Base-by-base conservation (phyloP, 176 grass and related monocot species). In the Carex myosuroides region DNA sequence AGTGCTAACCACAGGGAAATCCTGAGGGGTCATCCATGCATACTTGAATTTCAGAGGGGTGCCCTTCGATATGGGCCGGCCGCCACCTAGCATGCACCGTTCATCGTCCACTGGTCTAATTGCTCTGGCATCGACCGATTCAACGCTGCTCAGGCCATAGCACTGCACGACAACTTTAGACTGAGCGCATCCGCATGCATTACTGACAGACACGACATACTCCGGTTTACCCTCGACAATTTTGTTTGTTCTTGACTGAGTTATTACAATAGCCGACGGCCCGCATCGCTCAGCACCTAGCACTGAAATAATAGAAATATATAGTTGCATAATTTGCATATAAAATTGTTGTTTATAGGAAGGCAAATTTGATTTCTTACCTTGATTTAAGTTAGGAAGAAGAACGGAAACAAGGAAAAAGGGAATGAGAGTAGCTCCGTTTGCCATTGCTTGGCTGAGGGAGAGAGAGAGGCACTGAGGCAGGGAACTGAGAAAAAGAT, bases 1-100 rank as follows among this genome's bases (percentile, higher is more conserved):
- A n/a, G 87, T 73, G 65, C 87, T 89, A 60, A 89, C 7, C 33
- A 89, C 83, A 85, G 87, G 83, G 29, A 89, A 89, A 84, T 89
- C 87, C 16, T 89, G 87, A 14, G 83, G 87, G 16, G 87, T 89
- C 87, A 89, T 89, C 87, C 87, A 89, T 11, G 87, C 83, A 46
- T 89, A 89, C 64, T 73, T 89, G 76, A 89, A 89, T 52, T 55
- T 80, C 29, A 89, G 33, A 52, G 87, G 74, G 6, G 82, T 80
- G 61, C 87, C 74, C 18, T 17, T 79, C 11, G 82, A 64, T 61
- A 88, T 81, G 33, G 82, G 77, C 5, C 48, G 22, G 37, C 77
- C 77, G 33, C 70, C 62, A 67, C 87, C 84, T 30, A 83, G 52
- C 75, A 53, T 0, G 14, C 87, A 88, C 29, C 52, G 76, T 46